phyloP scores from a whole-genome alignment of 2,329 filamentous ascomycete genomes.

The Neocatenulostroma microsporum region DNA sequence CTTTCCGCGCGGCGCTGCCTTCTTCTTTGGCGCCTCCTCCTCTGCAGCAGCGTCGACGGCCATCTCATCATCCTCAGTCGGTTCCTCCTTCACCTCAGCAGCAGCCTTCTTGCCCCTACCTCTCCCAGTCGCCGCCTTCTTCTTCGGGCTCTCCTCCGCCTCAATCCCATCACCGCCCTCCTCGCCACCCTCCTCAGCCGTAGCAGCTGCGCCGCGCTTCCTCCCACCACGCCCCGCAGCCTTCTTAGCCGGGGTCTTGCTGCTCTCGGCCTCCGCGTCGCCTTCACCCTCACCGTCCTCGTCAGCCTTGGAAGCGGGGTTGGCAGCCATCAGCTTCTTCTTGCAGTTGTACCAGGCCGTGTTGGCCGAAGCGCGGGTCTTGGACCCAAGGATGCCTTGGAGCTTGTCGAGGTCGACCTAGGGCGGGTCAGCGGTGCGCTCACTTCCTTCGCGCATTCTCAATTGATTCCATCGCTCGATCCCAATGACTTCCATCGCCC shows the following conservation, averaged over 20 bases:
- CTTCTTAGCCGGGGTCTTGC: background rate
- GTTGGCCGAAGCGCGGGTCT: constrained; percentile 15
- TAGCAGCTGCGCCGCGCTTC: constrained; percentile 1
- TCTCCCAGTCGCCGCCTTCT: background rate
- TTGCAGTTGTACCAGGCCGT: constrained; percentile 7
- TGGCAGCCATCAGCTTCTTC: constrained; percentile 13
- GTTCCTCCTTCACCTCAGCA: background rate
- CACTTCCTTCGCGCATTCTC: background rate
- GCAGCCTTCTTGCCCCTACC: background rate
- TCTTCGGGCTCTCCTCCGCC: background rate
- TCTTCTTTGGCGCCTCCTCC: no score
- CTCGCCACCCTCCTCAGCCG: background rate
- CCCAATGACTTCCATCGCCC: no score
- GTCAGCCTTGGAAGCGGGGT: background rate
- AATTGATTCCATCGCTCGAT: no score
- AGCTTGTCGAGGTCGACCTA: constrained; percentile 16
- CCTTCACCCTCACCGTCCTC: background rate
- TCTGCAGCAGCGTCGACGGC: background rate
- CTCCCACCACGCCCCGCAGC: background rate
- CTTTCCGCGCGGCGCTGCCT: no score
- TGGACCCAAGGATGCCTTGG: constrained; percentile 12
- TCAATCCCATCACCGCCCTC: background rate
- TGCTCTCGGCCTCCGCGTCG: background rate
- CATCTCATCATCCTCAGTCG: background rate
- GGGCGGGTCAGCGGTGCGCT: background rate